Evolutionary conservation across 495 filamentous ascomycete species (phyloP), one percentile per base, ranked within the genome.

Genomic region (Oleoguttula mirabilis): DNA sequence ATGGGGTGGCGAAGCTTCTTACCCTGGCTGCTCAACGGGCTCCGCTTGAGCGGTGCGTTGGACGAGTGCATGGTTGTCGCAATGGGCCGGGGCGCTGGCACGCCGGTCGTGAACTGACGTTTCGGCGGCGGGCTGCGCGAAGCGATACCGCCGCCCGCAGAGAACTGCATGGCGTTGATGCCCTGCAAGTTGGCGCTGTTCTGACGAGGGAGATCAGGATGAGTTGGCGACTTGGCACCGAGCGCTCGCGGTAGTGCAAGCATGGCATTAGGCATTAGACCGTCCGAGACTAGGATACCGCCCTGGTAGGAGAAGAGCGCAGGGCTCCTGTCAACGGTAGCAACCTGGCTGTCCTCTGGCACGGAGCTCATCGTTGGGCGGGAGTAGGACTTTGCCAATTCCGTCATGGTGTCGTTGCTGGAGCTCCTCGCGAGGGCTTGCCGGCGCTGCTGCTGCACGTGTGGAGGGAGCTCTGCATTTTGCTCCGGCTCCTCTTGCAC

Each of bases 1-100:
- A 21, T 8, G 10, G 12, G 27, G 23, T 21, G 12, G 10, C 27
- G 20, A 21, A 12, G 28, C 8, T 31, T 17, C 39, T 15, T 50
- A 51, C 47, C 41, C 8, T 40, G 34, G 22, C 34, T 51, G 34
- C 35, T 41, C 27, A 51, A 19, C 2, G 47, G 47, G 21, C 47
- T 45, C 6, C 47, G 28, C 36, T 34, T 35, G 2, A 41, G 21
- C 12, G 47, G 47, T 30, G 36, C 30, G 17, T 48, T 40, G 33
- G 21, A 22, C 10, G 36, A 49, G 34, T 20, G 10, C 36, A 23
- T 33, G 12, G 12, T n/a, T 6, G 15, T 43, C 21, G 2, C 3
- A 12, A 19, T 25, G n/a, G 32, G 19, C 10, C 41, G 16, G 5
- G 28, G 31, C 5, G 3, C 27, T 21, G 39, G 37, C 32, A 37